Conservation (phyloP, 176 grass and related monocot genomes). For the Alopecurus myosuroides region DNA sequence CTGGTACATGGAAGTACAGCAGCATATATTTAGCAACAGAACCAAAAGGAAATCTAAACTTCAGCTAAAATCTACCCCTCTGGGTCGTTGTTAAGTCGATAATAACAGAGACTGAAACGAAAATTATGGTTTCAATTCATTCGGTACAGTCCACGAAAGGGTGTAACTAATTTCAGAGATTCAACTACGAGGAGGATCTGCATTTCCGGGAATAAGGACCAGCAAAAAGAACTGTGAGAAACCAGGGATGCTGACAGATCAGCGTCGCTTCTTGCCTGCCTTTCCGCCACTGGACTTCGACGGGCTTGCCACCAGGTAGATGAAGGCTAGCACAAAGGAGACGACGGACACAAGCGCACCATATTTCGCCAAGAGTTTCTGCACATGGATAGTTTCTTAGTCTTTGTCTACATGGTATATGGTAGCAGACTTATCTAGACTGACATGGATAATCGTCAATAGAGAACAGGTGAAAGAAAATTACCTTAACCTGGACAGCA, state of each 20-base stretch:
- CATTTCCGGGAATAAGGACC: neutral
- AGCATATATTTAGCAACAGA: neutral
- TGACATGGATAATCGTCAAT: neutral
- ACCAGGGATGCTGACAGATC: slow-evolving; percentile 12
- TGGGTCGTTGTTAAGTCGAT: neutral
- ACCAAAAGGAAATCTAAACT: neutral
- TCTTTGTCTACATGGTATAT: neutral
- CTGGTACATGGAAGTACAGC: too few species aligned
- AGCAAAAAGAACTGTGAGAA: neutral
- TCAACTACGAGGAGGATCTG: neutral
- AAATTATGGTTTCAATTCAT: slow-evolving; percentile 36
- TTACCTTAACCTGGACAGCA: slow-evolving; percentile 80
- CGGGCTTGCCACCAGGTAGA: slow-evolving; percentile 75
- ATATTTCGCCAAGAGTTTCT: slow-evolving; percentile 68
- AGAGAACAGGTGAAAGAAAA: neutral
- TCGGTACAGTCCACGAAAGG: neutral
- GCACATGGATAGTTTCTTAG: slow-evolving; percentile 25
- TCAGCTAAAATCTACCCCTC: neutral
- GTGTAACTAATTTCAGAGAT: neutral
- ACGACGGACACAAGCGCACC: slow-evolving; percentile 73
- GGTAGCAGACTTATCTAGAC: neutral
- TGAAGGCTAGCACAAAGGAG: slow-evolving; percentile 50
- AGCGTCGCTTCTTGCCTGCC: slow-evolving; percentile 84
- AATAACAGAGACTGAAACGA: neutral
- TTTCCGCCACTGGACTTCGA: slow-evolving; percentile 53